Conservation (phyloP, 192 early-diverging fungal species). For the Podila horticola region DNA sequence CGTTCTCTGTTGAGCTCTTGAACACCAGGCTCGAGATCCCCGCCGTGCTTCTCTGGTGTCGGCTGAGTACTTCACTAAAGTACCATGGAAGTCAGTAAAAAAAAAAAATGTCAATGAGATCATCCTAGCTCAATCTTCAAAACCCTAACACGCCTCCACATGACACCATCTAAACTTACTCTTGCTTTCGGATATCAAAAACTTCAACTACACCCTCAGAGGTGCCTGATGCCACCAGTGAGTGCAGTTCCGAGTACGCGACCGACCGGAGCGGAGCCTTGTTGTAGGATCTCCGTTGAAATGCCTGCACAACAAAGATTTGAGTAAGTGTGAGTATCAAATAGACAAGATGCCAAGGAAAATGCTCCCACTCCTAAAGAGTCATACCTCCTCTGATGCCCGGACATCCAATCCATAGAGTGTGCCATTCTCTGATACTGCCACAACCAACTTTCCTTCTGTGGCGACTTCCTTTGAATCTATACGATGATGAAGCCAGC, state of each 20-base stretch:
- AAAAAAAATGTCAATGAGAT: not conserved
- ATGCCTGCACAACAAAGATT: conserved; percentile 37
- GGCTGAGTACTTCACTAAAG: conserved; percentile 26
- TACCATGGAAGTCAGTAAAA: not conserved
- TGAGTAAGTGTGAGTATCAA: not conserved
- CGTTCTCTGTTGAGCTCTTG: conserved; percentile 1
- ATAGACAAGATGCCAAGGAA: too few species aligned
- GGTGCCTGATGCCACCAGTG: conserved; percentile 51
- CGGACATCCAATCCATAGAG: conserved; percentile 58
- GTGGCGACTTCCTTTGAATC: conserved; percentile 60
- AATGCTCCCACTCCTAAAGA: not conserved
- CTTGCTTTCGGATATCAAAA: conserved; percentile 52
- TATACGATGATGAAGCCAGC: conserved; percentile 17
- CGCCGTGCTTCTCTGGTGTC: conserved; percentile 33
- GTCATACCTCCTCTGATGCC: conserved; percentile 57
- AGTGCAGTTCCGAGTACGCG: conserved; percentile 47
- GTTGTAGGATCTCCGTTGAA: conserved; percentile 44
- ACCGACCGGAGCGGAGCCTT: conserved; percentile 39
- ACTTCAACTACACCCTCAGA: conserved; percentile 57
- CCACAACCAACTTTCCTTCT: conserved; percentile 54
- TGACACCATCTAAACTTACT: conserved; percentile 35
- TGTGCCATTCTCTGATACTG: conserved; percentile 49
- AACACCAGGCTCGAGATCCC: conserved; percentile 38
- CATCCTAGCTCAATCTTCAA: not conserved
- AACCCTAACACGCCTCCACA: not conserved